These are phyloP conservation scores for Gryganskiella cystojenkinii DNA, from an alignment of 192 early-diverging fungal genomes.

Conservation along the genomic window DNA sequence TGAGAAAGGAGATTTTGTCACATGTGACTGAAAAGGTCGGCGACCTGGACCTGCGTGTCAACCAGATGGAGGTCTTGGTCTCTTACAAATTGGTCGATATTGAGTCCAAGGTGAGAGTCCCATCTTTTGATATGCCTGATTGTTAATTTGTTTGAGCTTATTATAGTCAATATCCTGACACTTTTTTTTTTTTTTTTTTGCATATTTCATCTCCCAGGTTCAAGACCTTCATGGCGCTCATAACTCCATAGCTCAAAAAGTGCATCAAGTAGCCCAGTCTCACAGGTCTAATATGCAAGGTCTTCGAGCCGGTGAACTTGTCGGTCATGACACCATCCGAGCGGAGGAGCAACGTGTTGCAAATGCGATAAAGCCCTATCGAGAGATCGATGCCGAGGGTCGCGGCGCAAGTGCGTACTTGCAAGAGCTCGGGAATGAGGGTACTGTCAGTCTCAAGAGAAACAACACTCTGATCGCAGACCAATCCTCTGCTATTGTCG, in stretches of 20 bases:
- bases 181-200: not conserved
- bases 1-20: constrained; percentile 45
- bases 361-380: constrained; percentile 33
- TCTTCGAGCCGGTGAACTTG: constrained; percentile 30
- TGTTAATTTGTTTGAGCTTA: not conserved
- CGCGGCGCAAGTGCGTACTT: constrained; percentile 25
- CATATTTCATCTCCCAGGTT: constrained; percentile 4
- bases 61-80: constrained; percentile 51
- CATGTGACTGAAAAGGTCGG: constrained; percentile 52
- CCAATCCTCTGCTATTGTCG: constrained; percentile 27
- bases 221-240: constrained; percentile 53
- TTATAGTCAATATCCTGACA: not conserved
- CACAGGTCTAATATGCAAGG: constrained; percentile 53
- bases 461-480: constrained; percentile 13
- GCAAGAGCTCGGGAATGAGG: constrained; percentile 20
- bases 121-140: not conserved
- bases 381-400: constrained; percentile 37
- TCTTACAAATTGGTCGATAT: constrained; percentile 52
- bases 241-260: constrained; percentile 50
- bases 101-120: constrained; percentile 40
- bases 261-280: constrained; percentile 47
- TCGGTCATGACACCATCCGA: constrained; percentile 35
- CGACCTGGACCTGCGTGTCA: constrained; percentile 43
- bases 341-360: constrained; percentile 27
- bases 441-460: constrained; percentile 15